Conservation (phyloP, 2,329 filamentous ascomycete genomes). For the Colletotrichum somersetense region DNA sequence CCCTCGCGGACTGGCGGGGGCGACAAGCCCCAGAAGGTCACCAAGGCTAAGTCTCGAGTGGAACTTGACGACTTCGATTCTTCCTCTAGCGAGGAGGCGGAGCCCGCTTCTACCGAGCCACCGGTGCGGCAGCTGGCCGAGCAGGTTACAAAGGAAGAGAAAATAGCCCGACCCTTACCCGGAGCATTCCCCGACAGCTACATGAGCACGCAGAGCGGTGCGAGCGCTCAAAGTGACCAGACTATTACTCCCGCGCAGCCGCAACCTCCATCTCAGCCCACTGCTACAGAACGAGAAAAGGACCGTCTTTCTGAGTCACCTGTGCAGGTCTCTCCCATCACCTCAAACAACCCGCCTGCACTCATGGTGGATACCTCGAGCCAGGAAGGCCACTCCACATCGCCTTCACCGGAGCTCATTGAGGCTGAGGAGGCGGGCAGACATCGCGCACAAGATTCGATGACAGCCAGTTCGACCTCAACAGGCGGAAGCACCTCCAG, state of each 20-base stretch:
- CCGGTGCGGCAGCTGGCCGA: constrained; percentile 47
- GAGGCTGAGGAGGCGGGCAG: constrained; percentile 58
- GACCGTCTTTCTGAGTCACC: constrained; percentile 76
- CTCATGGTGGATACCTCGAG: constrained; percentile 79
- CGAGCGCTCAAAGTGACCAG: constrained; percentile 51
- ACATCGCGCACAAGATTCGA: constrained; percentile 60
- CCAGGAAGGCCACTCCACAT: constrained; percentile 75
- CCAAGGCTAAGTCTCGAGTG: constrained; percentile 71
- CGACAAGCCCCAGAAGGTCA: constrained; percentile 64
- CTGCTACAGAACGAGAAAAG: constrained; percentile 25
- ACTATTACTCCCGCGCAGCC: constrained; percentile 46
- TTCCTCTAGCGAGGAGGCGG: constrained; percentile 62
- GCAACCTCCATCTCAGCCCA: constrained; percentile 19
- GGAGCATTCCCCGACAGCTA: constrained; percentile 60
- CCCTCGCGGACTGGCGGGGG: constrained; percentile 58
- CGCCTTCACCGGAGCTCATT: constrained; percentile 73
- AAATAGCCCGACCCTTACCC: constrained; percentile 51
- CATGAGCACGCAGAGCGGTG: constrained; percentile 48
- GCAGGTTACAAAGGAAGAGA: constrained; percentile 41
- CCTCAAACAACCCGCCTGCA: constrained; percentile 69
- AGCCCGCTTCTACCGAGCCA: constrained; percentile 45
- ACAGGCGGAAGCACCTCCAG: constrained; percentile 58
- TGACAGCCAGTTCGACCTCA: constrained; percentile 65
- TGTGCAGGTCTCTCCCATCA: constrained; percentile 71
- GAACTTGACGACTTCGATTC: constrained; percentile 80